Evolutionary conservation across 129 eudicot genomes (phyloP), one percentile per base, ranked within the genome.

Genomic region (Rutidosis leptorrhynchoides): DNA sequence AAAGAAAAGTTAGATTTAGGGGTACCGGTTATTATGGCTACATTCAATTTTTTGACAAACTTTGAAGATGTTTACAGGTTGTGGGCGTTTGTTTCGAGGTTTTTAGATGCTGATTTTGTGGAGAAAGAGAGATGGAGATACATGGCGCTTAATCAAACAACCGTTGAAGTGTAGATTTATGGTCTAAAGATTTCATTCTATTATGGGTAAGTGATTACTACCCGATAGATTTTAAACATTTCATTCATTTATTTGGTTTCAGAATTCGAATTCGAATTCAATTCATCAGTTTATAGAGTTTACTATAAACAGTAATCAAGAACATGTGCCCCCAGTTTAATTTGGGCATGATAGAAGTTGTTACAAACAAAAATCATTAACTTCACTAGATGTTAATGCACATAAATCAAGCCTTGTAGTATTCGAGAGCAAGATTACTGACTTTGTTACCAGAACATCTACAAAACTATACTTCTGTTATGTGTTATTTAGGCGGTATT

Each of bases 111-210:
- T 7, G 98, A 88, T 81, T 88, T 81, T 76, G 96, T 88, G 58
- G 96, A 92, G 88, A 92, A 88, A 76, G 98, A 92, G 66, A 68
- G 88, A 30, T 88, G 98, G 98, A 86, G 96, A 61, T 92, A 92
- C 67, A 83, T 60, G 86, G 96, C 90, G 64, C 86, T 91, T 70
- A 91, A 91, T 78, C 90, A 81, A 62, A 83, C 81, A 10, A 85
- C 90, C 10, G 81, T 91, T 70, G 96, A 85, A 75, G 84, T 87
- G 51, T 86, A 84, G 74, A 67, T 33, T 57, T 67, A 19, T 3
- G 20, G 24, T 69, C 15, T 8, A 26, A 49, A n/a, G 45, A 78
- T 76, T 71, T 65, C 57, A 65, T 72, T 62, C 43, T 29, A 67
- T 80, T 74, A 51, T 24, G 23, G 17, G 21, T 21, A 22, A 9